These are phyloP conservation scores for Stachybotrys chartarum DNA, from an alignment of 2,329 filamentous ascomycete genomes.

Conservation along the genomic window DNA sequence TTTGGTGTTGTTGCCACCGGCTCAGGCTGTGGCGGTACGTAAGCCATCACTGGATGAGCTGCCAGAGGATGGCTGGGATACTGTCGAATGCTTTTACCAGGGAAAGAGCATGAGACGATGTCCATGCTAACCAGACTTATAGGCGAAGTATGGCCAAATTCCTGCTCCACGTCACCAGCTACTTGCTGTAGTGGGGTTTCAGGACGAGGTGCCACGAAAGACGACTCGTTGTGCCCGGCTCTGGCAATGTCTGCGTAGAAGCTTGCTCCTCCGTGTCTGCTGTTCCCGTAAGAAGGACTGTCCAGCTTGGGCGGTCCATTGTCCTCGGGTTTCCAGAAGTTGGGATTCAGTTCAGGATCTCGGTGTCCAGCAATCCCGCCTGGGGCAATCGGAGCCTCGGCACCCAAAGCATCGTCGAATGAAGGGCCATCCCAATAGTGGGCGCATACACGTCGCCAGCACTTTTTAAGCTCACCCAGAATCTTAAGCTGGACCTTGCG, in stretches of 20 bases:
- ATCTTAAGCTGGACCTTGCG: slow-evolving; percentile 68
- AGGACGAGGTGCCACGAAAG: slow-evolving; percentile 36
- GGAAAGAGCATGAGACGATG: slow-evolving; percentile 57
- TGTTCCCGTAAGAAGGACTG: slow-evolving; percentile 22
- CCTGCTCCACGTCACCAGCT: slow-evolving; percentile 10
- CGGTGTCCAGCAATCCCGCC: slow-evolving; percentile 64
- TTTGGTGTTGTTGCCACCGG: slow-evolving; percentile 53
- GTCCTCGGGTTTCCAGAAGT: slow-evolving; percentile 43
- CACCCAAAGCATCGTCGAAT: slow-evolving; percentile 52
- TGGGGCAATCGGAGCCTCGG: slow-evolving; percentile 63
- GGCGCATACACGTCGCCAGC: slow-evolving; percentile 87
- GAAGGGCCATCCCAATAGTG: slow-evolving; percentile 79
- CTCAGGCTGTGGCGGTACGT: slow-evolving; percentile 37
- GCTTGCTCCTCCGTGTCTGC: slow-evolving; percentile 20
- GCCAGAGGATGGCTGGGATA: slow-evolving; percentile 35
- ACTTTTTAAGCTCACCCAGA: slow-evolving; percentile 89
- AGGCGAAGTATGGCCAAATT: slow-evolving; percentile 34
- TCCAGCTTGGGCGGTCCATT: slow-evolving; percentile 38
- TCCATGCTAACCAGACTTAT: slow-evolving; percentile 53
- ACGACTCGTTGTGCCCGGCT: slow-evolving; percentile 35
- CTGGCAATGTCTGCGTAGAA: slow-evolving; percentile 40
- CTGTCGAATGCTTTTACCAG: slow-evolving; percentile 39
- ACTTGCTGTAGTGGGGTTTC: slow-evolving; percentile 36
- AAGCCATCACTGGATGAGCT: slow-evolving; percentile 50
- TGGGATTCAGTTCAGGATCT: slow-evolving; percentile 47